phyloP scores from a whole-genome alignment of 768 basidiomycete species.

The Pleurotus citrinopileatus region DNA sequence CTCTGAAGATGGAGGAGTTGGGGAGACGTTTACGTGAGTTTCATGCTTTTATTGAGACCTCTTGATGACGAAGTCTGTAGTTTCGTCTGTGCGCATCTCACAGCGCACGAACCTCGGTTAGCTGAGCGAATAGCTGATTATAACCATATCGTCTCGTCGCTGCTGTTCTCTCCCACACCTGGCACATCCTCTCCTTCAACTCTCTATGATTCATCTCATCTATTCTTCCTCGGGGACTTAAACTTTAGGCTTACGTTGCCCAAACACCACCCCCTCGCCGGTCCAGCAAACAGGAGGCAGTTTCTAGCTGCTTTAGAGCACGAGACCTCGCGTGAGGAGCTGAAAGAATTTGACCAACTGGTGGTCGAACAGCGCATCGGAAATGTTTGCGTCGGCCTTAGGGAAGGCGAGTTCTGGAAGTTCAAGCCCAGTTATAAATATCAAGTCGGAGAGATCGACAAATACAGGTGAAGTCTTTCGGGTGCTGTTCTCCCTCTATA shows the following conservation, averaged over 20 bases:
- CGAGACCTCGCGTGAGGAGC: constrained; percentile 50
- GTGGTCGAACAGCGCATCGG: constrained; percentile 59
- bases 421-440: constrained; percentile 96
- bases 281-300: constrained; percentile 24
- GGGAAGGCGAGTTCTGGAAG: constrained; percentile 83
- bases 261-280: constrained; percentile 43
- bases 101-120: constrained; percentile 72
- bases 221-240: constrained; percentile 92
- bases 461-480: constrained; percentile 62
- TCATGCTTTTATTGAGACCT: not conserved
- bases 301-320: constrained; percentile 43
- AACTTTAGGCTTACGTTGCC: constrained; percentile 85
- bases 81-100: constrained; percentile 91
- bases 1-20: constrained; percentile 48
- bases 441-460: constrained; percentile 73
- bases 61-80: constrained; percentile 33
- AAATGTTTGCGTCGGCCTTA: constrained; percentile 65
- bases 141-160: constrained; percentile 71
- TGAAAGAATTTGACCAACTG: constrained; percentile 77
- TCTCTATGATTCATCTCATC: constrained; percentile 82
- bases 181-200: constrained; percentile 44
- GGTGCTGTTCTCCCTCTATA: not conserved
- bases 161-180: constrained; percentile 68
- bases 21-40: constrained; percentile 84
- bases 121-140: constrained; percentile 72